These are phyloP conservation scores for Epichloe scottii DNA, from an alignment of 2,329 filamentous ascomycete species.

Conservation along the genomic window DNA sequence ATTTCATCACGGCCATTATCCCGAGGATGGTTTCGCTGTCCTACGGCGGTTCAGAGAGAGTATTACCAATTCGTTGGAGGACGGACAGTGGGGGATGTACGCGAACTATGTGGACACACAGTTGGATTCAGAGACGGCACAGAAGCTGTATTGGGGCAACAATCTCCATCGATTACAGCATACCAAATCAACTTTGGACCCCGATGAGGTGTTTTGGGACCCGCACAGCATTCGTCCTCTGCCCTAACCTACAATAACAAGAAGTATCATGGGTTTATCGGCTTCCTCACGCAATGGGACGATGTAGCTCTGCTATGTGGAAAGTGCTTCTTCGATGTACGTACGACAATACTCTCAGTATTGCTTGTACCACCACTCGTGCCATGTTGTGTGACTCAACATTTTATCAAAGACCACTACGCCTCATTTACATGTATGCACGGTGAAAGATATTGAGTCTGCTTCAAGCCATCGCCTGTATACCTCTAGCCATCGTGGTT, in stretches of 20 bases:
- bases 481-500: no score
- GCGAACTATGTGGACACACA: slow-evolving; percentile 41
- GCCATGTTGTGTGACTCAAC: no score
- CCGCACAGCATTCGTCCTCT: slow-evolving; percentile 1
- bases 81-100: slow-evolving; percentile 32
- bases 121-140: slow-evolving; percentile 32
- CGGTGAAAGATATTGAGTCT: no score
- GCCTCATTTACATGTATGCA: no score
- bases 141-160: slow-evolving; percentile 34
- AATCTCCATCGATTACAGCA: slow-evolving; percentile 23
- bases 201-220: slow-evolving; percentile 23
- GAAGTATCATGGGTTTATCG: no score
- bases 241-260: not conserved
- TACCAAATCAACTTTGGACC: slow-evolving; percentile 28
- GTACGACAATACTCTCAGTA: no score
- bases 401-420: no score
- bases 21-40: slow-evolving; percentile 26
- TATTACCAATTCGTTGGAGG: slow-evolving; percentile 20
- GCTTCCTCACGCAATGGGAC: no score
- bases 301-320: no score
- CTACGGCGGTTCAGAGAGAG: slow-evolving; percentile 15
- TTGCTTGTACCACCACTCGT: no score
- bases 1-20: slow-evolving; percentile 21
- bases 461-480: no score
- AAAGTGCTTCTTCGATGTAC: no score